Percentiles rank a stretch among this genome's conserved stretches.
phyloP scores from a whole-genome alignment of 2,329 filamentous ascomycete genomes.

The Cytospora piceae region DNA sequence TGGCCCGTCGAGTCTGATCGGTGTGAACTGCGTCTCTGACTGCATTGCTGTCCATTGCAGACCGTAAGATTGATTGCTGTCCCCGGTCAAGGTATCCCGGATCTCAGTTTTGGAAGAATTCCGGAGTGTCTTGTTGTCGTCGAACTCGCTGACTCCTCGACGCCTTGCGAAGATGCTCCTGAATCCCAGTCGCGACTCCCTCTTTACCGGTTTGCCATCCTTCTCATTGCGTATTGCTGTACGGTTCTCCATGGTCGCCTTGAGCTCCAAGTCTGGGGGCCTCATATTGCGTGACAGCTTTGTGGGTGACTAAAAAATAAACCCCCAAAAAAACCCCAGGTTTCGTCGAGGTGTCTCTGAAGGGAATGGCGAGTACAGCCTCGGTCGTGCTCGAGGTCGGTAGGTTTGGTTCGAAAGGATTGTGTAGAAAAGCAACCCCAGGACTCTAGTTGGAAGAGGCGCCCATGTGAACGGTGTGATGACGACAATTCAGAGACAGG shows the following conservation, averaged over 20 bases:
- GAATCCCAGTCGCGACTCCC: conserved; percentile 57
- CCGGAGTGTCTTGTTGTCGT: conserved; percentile 32
- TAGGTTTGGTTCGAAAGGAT: neutral
- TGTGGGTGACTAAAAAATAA: conserved; percentile 31
- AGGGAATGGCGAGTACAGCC: conserved; percentile 6
- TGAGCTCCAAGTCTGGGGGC: conserved; percentile 43
- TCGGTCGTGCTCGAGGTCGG: conserved; percentile 7
- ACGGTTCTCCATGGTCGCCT: conserved; percentile 42
- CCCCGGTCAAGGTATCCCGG: conserved; percentile 3
- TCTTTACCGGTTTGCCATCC: conserved; percentile 45
- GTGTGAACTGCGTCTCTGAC: conserved; percentile 25
- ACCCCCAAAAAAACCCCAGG: no score
- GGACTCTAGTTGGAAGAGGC: conserved; percentile 1
- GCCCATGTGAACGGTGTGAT: conserved; percentile 21
- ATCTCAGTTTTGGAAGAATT: conserved; percentile 16
- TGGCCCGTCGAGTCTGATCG: conserved; percentile 10
- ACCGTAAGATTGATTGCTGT: conserved; percentile 20
- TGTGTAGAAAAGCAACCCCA: neutral
- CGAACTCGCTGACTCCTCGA: conserved; percentile 43
- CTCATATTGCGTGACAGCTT: conserved; percentile 40
- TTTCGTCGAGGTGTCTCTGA: neutral
- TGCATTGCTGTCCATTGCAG: conserved; percentile 19
- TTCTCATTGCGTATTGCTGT: conserved; percentile 47
- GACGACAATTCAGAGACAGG: conserved; percentile 24
- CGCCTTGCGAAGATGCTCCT: conserved; percentile 55